Evolutionary conservation across 495 filamentous ascomycete species (phyloP), one percentile per base, ranked within the genome.

Genomic region (Annulohypoxylon maeteangense): DNA sequence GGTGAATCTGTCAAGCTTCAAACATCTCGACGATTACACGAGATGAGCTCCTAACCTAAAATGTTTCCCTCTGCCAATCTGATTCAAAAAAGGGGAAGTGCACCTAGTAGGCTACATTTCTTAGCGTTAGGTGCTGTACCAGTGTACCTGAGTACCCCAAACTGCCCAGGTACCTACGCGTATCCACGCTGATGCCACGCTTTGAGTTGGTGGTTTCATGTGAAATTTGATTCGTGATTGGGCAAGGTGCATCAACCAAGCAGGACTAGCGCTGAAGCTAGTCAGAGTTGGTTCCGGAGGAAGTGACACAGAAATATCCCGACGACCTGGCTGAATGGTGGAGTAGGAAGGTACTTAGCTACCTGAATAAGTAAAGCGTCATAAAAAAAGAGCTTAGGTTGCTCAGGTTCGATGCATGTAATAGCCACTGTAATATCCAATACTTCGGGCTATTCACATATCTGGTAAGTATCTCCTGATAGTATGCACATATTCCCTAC

Each of bases 241-340:
- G 70, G 16, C 70, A 60, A 67, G 18, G 29, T 29, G 29, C 32
- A 10, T 20, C 36, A 29, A 42, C 63, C 36, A 72, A 72, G 48
- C 60, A 68, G 38, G 70, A 18, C 40, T 44, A 44, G 40, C 16
- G 40, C 40, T 44, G 40, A 44, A 44, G 60, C 60, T 72, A 72
- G 54, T 67, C 40, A 53, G 20, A 40, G 40, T 51, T 50, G 55
- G 65, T 67, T 60, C 59, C 59, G 69, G 63, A 25, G 59, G 6
- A 65, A 65, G 65, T 68, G 61, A 65, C 60, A 72, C 70, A 68
- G 54, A 68, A 73, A 73, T 69, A 69, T 73, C 70, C 70, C 70
- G 70, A 73, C 32, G 38, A 25, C 61, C 61, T 69, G 65, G 70
- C 62, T 68, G 20, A 18, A 57, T 14, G 32, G 16, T 67, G 64